Conservation (phyloP, 2,329 filamentous ascomycete species). For the Verticillium nonalfalfae region DNA sequence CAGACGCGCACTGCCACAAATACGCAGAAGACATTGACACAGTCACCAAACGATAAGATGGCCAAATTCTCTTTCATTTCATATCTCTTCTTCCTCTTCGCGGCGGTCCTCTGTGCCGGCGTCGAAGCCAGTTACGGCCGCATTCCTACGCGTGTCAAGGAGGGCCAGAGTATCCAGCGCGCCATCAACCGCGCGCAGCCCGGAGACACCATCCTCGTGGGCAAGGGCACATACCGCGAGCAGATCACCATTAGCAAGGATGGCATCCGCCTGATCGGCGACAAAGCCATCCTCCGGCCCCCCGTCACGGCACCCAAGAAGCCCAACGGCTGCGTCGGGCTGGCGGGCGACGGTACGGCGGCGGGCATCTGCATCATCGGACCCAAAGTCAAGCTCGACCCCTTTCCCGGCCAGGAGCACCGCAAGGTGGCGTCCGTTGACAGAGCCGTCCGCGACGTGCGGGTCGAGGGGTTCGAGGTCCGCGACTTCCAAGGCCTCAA, state of each 20-base stretch:
- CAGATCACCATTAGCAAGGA: conserved; percentile 26
- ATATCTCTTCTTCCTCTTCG: neutral
- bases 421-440: conserved; percentile 18
- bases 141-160: neutral
- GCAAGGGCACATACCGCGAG: conserved; percentile 23
- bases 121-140: neutral
- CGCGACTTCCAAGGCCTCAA: conserved; percentile 24
- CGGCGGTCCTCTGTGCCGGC: neutral
- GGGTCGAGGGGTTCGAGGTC: conserved; percentile 24
- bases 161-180: conserved; percentile 19
- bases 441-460: conserved; percentile 19
- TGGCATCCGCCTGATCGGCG: conserved; percentile 23
- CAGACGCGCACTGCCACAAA: neutral
- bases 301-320: conserved; percentile 10
- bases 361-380: conserved; percentile 29
- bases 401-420: conserved; percentile 21
- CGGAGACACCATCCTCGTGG: conserved; percentile 24
- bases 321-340: conserved; percentile 22
- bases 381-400: conserved; percentile 14
- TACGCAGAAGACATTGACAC: too few species aligned
- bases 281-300: conserved; percentile 18
- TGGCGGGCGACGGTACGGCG: conserved; percentile 15
- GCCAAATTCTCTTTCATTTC: neutral
- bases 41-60: neutral
- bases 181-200: conserved; percentile 20